Conservation (phyloP, 2,329 filamentous ascomycete species). For the Xylariaceae sp. region DNA sequence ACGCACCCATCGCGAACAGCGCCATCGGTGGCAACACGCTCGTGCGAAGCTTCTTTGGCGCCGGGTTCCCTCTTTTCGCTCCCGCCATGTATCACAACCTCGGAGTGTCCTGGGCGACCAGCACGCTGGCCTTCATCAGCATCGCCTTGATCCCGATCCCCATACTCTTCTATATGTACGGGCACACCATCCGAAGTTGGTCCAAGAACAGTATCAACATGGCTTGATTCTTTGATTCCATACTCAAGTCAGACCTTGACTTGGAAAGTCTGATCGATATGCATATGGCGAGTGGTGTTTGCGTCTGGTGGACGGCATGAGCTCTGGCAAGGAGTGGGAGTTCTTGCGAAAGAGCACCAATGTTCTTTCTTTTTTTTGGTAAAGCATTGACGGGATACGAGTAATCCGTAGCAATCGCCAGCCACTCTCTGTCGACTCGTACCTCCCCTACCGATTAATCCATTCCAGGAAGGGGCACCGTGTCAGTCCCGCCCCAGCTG, state of each 20-base stretch:
- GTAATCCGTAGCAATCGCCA: too few relatives aligned
- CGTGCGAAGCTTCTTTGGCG: constrained; percentile 14
- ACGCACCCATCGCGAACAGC: constrained; percentile 16
- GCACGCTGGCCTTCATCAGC: constrained; percentile 12
- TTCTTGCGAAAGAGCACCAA: too few relatives aligned
- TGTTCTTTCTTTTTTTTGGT: too few relatives aligned
- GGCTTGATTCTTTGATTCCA: neutral
- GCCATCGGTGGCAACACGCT: constrained; percentile 14
- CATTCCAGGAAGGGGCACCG: too few relatives aligned
- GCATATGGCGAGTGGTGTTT: too few relatives aligned
- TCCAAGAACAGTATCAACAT: constrained; percentile 13
- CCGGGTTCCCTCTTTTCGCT: constrained; percentile 14
- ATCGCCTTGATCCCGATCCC: constrained; percentile 17
- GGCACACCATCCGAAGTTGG: constrained; percentile 12
- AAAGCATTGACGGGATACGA: too few relatives aligned
- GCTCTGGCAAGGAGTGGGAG: too few relatives aligned
- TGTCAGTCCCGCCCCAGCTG: too few relatives aligned
- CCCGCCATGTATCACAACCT: constrained; percentile 16
- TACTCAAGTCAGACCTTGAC: neutral
- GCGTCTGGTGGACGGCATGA: too few relatives aligned
- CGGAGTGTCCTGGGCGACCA: constrained; percentile 15
- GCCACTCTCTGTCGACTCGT: too few relatives aligned
- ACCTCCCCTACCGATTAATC: too few relatives aligned
- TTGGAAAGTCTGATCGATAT: too few relatives aligned
- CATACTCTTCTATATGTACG: constrained; percentile 8